Conservation (phyloP, 2,329 filamentous ascomycete species). For the Xylaria sp. region DNA sequence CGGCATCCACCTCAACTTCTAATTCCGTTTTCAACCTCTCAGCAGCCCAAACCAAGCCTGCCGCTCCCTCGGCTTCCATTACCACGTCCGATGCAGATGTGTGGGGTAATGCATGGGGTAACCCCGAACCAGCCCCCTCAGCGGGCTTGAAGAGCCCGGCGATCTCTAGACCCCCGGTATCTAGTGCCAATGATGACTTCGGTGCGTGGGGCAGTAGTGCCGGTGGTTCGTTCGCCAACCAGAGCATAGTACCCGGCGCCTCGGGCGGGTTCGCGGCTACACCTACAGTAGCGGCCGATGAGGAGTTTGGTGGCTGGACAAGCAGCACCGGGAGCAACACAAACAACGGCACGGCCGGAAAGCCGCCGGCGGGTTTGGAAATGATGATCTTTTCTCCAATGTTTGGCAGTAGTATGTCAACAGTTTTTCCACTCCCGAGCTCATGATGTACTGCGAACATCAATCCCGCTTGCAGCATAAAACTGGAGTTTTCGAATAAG, state of each 20-base stretch:
- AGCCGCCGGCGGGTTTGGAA: constrained; percentile 65
- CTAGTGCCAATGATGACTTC: constrained; percentile 66
- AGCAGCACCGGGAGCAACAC: constrained; percentile 64
- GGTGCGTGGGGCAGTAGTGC: constrained; percentile 57
- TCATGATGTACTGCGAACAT: no score
- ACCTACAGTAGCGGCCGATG: constrained; percentile 81
- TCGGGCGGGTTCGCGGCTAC: constrained; percentile 68
- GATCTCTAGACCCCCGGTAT: constrained; percentile 43
- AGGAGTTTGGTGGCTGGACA: constrained; percentile 96
- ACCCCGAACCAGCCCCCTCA: constrained; percentile 59
- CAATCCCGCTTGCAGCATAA: not conserved
- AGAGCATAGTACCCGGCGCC: constrained; percentile 65
- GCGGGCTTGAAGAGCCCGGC: constrained; percentile 65
- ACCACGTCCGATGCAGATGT: constrained; percentile 66
- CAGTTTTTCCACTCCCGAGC: not conserved
- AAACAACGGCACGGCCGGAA: constrained; percentile 49
- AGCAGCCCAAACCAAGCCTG: constrained; percentile 53
- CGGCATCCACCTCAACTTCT: constrained; percentile 51
- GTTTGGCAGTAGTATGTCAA: constrained; percentile 74
- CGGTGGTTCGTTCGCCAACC: constrained; percentile 57
- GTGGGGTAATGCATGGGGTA: constrained; percentile 90
- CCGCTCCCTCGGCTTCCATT: constrained; percentile 49
- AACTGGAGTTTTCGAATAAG: not conserved
- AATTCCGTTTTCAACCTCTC: constrained; percentile 86
- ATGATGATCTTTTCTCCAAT: constrained; percentile 92